Evolutionary conservation across 1,139 yeast species (phyloP).

Genomic region (Hyphopichia khmerensis): DNA sequence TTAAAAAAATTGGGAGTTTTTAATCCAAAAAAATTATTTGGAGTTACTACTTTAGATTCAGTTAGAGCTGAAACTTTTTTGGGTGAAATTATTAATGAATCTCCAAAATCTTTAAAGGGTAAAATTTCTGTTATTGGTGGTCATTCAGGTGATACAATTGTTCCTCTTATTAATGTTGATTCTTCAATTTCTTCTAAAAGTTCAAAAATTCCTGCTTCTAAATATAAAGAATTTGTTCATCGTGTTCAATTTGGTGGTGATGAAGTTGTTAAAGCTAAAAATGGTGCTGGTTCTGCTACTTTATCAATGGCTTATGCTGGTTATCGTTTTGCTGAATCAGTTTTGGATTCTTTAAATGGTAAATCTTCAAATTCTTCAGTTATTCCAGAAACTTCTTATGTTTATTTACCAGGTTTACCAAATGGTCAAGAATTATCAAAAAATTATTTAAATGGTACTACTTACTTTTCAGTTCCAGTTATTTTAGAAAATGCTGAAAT

Average conservation of each 20-base stretch:
- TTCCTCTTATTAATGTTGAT: constrained; percentile 48
- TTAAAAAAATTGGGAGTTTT: constrained; percentile 60
- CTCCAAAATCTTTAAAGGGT: constrained; percentile 42
- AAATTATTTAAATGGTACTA: constrained; percentile 38
- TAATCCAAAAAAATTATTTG: constrained; percentile 64
- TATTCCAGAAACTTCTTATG: constrained; percentile 58
- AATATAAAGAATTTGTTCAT: constrained; percentile 47
- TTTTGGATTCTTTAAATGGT: constrained; percentile 44
- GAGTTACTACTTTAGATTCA: constrained; percentile 71
- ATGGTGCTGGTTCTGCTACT: constrained; percentile 78
- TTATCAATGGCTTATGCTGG: constrained; percentile 80
- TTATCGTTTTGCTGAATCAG: constrained; percentile 58
- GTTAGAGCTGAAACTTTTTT: constrained; percentile 70
- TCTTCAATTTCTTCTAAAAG: constrained; percentile 28
- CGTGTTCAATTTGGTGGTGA: constrained; percentile 79
- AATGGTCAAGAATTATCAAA: constrained; percentile 48
- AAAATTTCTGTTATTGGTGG: constrained; percentile 69
- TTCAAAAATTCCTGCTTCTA: constrained; percentile 23
- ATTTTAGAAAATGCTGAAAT: constrained; percentile 51
- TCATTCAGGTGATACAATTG: constrained; percentile 75
- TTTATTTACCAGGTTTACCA: constrained; percentile 56
- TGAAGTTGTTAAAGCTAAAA: constrained; percentile 75
- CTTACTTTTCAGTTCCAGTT: constrained; percentile 66
- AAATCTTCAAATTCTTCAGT: constrained; percentile 15
- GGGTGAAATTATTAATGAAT: constrained; percentile 38